A percentile compares a stretch with the other conserved stretches of the same genome.
phyloP scores from a whole-genome alignment of 768 basidiomycete genomes.

The Russula compacta region DNA sequence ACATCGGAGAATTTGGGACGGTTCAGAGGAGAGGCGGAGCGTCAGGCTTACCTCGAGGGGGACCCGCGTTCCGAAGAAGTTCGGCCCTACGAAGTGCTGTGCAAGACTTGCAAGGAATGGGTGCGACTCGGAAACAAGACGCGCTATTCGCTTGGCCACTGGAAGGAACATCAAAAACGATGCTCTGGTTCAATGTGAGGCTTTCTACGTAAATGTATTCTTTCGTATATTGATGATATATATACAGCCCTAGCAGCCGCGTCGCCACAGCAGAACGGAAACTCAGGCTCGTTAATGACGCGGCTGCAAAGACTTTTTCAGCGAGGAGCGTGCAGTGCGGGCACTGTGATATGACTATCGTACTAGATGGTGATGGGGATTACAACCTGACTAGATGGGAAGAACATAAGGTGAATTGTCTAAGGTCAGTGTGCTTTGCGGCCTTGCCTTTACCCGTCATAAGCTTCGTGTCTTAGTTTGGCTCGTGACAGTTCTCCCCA shows the following conservation, averaged over 20 bases:
- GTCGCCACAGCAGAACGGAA: constrained; percentile 57
- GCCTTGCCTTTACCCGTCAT: background rate
- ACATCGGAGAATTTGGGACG: constrained; percentile 18
- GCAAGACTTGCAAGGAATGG: constrained; percentile 57
- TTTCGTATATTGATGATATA: background rate
- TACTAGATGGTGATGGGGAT: constrained; percentile 41
- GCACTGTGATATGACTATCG: constrained; percentile 39
- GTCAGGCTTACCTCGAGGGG: constrained; percentile 41
- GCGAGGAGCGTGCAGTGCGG: constrained; percentile 41
- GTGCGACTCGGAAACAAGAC: constrained; percentile 35
- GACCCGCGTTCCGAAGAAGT: constrained; percentile 46
- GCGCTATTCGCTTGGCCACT: constrained; percentile 40
- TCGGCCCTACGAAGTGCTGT: constrained; percentile 44
- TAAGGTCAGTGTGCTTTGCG: constrained; percentile 26
- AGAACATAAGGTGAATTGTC: constrained; percentile 49
- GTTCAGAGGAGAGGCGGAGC: constrained; percentile 33
- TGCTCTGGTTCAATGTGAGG: constrained; percentile 40
- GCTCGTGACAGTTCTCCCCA: background rate
- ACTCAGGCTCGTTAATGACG: constrained; percentile 53
- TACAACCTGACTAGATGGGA: constrained; percentile 56
- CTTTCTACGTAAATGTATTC: constrained; percentile 14
- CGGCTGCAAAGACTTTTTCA: constrained; percentile 45
- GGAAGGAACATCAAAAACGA: constrained; percentile 42
- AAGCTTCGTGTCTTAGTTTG: background rate
- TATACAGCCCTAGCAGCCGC: constrained; percentile 43